Evolutionary conservation across 148 eudicot species (phyloP).

Genomic region (Polygonum maritimum): DNA sequence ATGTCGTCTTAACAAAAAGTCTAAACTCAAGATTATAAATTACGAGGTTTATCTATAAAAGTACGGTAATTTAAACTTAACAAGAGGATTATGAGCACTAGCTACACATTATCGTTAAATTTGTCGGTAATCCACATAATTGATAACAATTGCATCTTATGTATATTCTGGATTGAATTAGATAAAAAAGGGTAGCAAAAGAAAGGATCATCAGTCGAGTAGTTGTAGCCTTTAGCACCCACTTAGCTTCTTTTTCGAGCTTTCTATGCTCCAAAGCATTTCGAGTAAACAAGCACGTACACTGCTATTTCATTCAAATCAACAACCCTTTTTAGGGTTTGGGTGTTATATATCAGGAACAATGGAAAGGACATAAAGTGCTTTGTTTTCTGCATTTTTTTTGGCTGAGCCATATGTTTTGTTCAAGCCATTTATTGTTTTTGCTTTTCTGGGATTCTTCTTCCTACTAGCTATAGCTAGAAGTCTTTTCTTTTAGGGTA

Average conservation of each 20-base stretch:
- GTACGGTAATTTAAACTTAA: too few relatives aligned
- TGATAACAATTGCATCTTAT: neutral
- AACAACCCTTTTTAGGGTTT: conserved; percentile 36
- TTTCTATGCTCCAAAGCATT: conserved; percentile 11
- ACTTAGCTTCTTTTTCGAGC: neutral
- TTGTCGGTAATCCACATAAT: neutral
- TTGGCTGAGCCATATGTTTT: conserved; percentile 20
- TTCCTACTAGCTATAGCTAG: neutral
- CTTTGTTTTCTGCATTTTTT: conserved; percentile 17
- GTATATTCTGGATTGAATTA: neutral
- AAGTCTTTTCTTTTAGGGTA: neutral
- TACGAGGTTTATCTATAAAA: too few relatives aligned
- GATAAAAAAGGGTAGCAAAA: neutral
- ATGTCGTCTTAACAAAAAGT: neutral
- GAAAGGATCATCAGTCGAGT: neutral
- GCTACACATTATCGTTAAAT: neutral
- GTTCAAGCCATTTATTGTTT: conserved; percentile 11
- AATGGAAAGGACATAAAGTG: conserved; percentile 38
- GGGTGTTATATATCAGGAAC: conserved; percentile 49
- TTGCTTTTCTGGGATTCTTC: conserved; percentile 12
- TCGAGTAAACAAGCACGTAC: neutral
- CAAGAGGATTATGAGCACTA: neutral
- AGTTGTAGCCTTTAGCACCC: conserved; percentile 4
- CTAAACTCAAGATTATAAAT: neutral
- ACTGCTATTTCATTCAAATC: conserved; percentile 28